Conservation (phyloP, 2,329 filamentous ascomycete species). For the Aspergillus candidus region DNA sequence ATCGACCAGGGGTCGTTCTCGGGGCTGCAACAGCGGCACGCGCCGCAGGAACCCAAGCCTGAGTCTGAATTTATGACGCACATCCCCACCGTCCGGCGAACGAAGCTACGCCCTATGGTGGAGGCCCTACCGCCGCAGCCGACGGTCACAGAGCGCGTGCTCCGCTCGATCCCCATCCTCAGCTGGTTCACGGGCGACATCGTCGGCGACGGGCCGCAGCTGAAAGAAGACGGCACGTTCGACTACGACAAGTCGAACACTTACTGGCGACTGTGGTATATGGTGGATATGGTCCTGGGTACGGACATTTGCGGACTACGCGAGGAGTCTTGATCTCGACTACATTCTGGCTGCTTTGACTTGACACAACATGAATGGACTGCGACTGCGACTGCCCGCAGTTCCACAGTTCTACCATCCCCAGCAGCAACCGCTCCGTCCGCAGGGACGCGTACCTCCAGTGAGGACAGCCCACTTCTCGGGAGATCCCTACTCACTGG, state of each 20-base stretch:
- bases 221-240: slow-evolving; percentile 47
- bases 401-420: neutral
- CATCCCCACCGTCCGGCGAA: slow-evolving; percentile 62
- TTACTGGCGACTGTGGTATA: slow-evolving; percentile 57
- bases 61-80: slow-evolving; percentile 46
- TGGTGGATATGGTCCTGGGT: slow-evolving; percentile 50
- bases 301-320: slow-evolving; percentile 57
- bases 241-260: slow-evolving; percentile 62
- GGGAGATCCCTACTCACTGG: too few relatives aligned
- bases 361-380: too few relatives aligned
- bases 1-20: slow-evolving; percentile 15
- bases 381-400: neutral
- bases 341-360: neutral
- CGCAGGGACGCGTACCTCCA: too few relatives aligned
- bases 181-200: slow-evolving; percentile 61
- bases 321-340: slow-evolving; percentile 37
- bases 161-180: slow-evolving; percentile 62
- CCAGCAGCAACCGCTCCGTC: too few relatives aligned
- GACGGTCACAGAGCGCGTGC: slow-evolving; percentile 57
- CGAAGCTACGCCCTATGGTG: slow-evolving; percentile 60
- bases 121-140: slow-evolving; percentile 66
- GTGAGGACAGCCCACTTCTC: too few relatives aligned
- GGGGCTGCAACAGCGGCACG: slow-evolving; percentile 23
- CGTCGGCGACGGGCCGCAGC: slow-evolving; percentile 41
- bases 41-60: slow-evolving; percentile 26